Percentiles rank a stretch among this genome's conserved stretches.
Evolutionary conservation across 169 alveolate genomes (phyloP).

Genomic region (Babesia ovis): DNA sequence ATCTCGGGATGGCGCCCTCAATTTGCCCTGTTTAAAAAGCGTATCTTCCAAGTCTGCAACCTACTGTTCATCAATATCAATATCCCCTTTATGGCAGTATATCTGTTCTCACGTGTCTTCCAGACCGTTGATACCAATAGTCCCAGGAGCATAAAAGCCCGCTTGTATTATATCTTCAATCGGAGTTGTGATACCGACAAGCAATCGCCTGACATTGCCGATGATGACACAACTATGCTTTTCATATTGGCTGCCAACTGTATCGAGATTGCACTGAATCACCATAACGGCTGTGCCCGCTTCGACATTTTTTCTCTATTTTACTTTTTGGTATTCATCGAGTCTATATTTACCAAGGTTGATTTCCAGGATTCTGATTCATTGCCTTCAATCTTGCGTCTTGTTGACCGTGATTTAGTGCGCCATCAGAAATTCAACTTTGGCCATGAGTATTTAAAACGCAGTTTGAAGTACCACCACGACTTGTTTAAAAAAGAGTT

Average conservation of each 20-base stretch:
- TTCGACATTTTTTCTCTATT: conserved; percentile 32
- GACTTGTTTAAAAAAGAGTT: conserved; percentile 13
- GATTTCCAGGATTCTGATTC: background rate
- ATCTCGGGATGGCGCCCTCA: conserved; percentile 25
- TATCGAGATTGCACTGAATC: conserved; percentile 25
- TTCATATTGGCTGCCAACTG: conserved; percentile 34
- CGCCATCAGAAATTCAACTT: conserved; percentile 6
- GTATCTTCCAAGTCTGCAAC: conserved; percentile 53
- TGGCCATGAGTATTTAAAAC: conserved; percentile 1
- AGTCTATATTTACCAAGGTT: conserved; percentile 3
- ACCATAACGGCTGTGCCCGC: conserved; percentile 30
- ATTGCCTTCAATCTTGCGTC: background rate
- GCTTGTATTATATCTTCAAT: conserved; percentile 25
- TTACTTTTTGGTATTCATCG: conserved; percentile 28
- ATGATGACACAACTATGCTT: conserved; percentile 25
- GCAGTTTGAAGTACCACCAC: conserved; percentile 39
- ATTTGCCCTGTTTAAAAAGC: conserved; percentile 11
- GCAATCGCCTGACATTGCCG: background rate
- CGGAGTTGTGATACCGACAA: background rate
- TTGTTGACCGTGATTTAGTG: background rate
- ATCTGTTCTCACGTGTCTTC: conserved; percentile 28
- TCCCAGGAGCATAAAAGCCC: background rate
- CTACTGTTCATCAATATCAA: conserved; percentile 37
- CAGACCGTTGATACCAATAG: conserved; percentile 13
- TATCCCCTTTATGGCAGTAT: conserved; percentile 39